Base-by-base conservation (phyloP, 352 stramenopile genomes). In the Pythium monospermum region DNA sequence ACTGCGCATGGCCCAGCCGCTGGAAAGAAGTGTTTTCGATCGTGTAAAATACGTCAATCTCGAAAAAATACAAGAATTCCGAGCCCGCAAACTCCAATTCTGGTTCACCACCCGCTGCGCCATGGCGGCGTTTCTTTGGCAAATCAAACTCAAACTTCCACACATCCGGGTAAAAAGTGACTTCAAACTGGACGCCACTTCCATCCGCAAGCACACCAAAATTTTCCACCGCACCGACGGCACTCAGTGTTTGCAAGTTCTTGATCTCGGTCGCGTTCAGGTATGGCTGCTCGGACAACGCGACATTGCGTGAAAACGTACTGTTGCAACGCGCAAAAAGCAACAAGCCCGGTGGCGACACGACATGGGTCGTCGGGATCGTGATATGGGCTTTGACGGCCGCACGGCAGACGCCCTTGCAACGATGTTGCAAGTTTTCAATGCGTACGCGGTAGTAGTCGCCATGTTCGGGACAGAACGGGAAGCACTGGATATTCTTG, bases 401-500 rank as follows among this genome's bases (percentile, higher is more conserved):
- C 22, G 84, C 84, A 36, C 80, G 80, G 27, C 84, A 94, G 4
- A 94, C 84, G 28, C 84, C 84, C 61, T 94, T 94, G 63, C 76
- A 83, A 2, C 72, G 69, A 38, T 94, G 84, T 50, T 89, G 73
- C 28, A 94, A 57, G 48, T 91, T 83, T 33, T 94, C 77, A 49
- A 94, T 93, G 11, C 82, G 83, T 30, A 91, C 84, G 15, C 83
- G 80, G 53, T 92, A 95, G 59, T 96, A 96, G 45, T 96, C 85
- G 16, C 86, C 86, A 32, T 94, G 83, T 32, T 95, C 85, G 6
- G 83, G 85, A 31, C 86, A 96, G 47, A 87, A 91, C 15, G 86
- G 86, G 59, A 96, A 96, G 52, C 86, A 96, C 59, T 96, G 86
- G 33, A 96, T 89, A 53, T 96, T 96, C 66, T 96, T 96, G 37